Conservation (phyloP, 129 eudicot genomes). For the Pulicaria dysenterica region DNA sequence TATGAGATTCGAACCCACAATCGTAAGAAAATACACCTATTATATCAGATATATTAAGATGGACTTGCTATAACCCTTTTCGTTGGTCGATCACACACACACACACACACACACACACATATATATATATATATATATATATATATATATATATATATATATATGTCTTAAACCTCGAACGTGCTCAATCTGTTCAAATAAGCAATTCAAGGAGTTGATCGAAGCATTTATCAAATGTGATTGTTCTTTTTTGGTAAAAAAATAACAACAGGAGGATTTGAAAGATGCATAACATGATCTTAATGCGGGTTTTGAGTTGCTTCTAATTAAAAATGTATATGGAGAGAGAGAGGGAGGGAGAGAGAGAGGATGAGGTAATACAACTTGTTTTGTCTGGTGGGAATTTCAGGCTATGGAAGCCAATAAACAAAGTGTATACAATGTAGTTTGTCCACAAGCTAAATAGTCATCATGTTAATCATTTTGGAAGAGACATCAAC, state of each 20-base stretch:
- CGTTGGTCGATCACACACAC: no score
- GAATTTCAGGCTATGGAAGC: slow-evolving; percentile 31
- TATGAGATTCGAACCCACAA: no score
- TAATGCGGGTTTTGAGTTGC: no score
- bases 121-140: no score
- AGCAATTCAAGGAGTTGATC: neutral
- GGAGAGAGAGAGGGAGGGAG: neutral
- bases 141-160: no score
- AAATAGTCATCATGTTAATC: slow-evolving; percentile 36
- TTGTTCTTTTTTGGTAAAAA: neutral
- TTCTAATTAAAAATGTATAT: neutral
- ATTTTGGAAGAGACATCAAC: slow-evolving; percentile 33
- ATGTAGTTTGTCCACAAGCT: slow-evolving; percentile 33
- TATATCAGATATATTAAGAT: no score
- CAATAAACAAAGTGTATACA: slow-evolving; percentile 23
- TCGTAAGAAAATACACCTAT: no score
- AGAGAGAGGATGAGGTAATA: slow-evolving; percentile 22
- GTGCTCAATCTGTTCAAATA: no score
- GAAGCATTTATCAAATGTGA: neutral
- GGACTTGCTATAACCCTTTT: no score
- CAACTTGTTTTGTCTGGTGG: slow-evolving; percentile 34
- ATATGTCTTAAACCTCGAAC: no score
- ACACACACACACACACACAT: no score
- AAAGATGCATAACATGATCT: neutral
- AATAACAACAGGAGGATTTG: neutral